Percentiles rank a stretch among this genome's conserved stretches.
Evolutionary conservation across 2,329 filamentous ascomycete species (phyloP).

Genomic region (Cordyceps javanica): DNA sequence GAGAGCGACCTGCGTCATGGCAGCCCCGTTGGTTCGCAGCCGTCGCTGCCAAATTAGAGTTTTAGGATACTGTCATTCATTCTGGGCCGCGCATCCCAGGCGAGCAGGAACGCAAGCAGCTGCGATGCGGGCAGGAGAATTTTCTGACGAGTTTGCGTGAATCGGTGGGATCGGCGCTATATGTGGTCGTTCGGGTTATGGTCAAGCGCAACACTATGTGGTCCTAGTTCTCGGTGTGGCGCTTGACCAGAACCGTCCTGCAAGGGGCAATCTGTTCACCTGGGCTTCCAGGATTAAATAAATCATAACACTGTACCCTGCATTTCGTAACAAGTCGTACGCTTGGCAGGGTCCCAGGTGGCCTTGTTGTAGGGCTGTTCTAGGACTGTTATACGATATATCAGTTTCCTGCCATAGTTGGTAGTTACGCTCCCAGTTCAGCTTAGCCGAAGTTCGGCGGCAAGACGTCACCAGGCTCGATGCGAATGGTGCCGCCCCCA

Average conservation of each 20-base stretch:
- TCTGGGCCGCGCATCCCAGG: neutral
- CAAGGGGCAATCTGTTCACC: neutral
- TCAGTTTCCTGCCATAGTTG: too few species aligned
- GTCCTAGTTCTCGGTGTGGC: neutral
- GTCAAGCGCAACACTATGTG: neutral
- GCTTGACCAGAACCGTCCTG: neutral
- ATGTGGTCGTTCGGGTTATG: neutral
- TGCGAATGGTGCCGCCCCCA: neutral
- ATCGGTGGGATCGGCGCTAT: neutral
- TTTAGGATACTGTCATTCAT: conserved; percentile 1
- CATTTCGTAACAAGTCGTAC: neutral
- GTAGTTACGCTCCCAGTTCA: too few species aligned
- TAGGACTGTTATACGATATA: too few species aligned
- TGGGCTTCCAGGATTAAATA: neutral
- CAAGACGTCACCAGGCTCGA: neutral
- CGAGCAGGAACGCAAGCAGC: neutral
- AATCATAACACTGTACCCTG: neutral
- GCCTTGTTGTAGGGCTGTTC: neutral
- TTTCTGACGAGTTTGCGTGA: neutral
- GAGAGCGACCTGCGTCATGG: neutral
- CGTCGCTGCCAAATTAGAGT: neutral
- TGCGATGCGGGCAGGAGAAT: neutral
- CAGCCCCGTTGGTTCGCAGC: neutral
- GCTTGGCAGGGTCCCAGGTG: neutral
- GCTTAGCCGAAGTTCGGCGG: neutral